Conservation (phyloP, 2,329 filamentous ascomycete species). For the Cladosporium austrohemisphaericum region DNA sequence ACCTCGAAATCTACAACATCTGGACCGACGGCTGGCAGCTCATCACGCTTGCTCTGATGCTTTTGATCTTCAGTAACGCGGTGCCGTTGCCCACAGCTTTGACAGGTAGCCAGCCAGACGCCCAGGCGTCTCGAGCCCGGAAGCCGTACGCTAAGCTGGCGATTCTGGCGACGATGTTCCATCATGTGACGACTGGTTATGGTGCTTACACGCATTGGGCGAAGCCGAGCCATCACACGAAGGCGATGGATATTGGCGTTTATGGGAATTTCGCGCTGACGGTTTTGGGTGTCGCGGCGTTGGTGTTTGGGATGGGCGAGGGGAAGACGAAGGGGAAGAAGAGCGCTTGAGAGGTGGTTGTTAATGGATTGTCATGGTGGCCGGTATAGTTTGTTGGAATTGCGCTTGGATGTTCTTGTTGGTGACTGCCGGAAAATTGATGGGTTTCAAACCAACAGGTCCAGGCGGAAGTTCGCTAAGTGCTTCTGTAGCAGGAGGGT, state of each 20-base stretch:
- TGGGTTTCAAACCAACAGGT: no score
- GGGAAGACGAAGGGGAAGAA: slow-evolving; percentile 20
- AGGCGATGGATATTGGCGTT: slow-evolving; percentile 35
- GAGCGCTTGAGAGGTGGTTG: slow-evolving; percentile 12
- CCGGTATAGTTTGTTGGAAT: no score
- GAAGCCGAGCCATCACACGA: slow-evolving; percentile 30
- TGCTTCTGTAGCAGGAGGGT: no score
- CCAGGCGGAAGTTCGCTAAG: no score
- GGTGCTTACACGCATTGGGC: slow-evolving; percentile 34
- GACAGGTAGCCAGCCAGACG: slow-evolving; percentile 22
- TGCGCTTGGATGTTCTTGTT: no score
- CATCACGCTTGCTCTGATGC: slow-evolving; percentile 29
- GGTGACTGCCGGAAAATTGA: no score
- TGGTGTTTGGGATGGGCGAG: slow-evolving; percentile 25
- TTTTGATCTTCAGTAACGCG: slow-evolving; percentile 32
- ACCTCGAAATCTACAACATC: slow-evolving; percentile 37
- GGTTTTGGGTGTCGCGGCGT: slow-evolving; percentile 27
- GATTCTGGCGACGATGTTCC: slow-evolving; percentile 33
- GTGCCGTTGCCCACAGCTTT: slow-evolving; percentile 25
- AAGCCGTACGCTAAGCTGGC: slow-evolving; percentile 33
- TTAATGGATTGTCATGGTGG: no score
- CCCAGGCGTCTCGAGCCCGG: slow-evolving; percentile 18
- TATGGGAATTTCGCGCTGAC: slow-evolving; percentile 32
- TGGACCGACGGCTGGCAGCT: slow-evolving; percentile 36
- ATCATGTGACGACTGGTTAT: slow-evolving; percentile 34